Conservation (phyloP, 1,139 yeast species). For the Taphrina confusa region DNA sequence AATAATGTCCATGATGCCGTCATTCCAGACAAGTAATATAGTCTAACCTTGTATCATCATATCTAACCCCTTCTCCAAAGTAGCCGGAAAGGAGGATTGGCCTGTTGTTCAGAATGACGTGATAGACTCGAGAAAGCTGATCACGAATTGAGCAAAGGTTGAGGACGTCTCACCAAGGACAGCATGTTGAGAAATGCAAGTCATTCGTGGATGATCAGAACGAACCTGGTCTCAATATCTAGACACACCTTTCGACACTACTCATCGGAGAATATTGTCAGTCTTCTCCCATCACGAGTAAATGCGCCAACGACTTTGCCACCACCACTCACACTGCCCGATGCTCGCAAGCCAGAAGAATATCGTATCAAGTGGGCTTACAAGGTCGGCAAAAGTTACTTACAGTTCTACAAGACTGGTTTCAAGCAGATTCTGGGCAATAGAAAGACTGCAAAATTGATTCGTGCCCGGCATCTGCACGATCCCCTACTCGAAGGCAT, state of each 20-base stretch:
- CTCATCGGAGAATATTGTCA: background rate
- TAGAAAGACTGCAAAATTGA: constrained; percentile 13
- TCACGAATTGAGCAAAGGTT: no score
- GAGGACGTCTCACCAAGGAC: no score
- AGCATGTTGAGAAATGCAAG: no score
- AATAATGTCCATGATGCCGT: background rate
- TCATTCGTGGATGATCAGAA: no score
- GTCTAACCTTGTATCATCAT: no score
- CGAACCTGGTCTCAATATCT: no score
- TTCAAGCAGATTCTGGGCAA: constrained; percentile 28
- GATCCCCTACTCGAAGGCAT: background rate
- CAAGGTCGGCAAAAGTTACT: constrained; percentile 21
- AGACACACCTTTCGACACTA: background rate
- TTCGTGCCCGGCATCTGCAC: constrained; percentile 1
- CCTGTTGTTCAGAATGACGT: no score
- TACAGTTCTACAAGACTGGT: constrained; percentile 30
- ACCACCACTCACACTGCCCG: constrained; percentile 23
- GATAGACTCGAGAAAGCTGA: no score
- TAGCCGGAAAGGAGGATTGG: no score
- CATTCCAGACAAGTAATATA: background rate
- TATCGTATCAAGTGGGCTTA: constrained; percentile 1
- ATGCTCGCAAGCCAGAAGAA: background rate
- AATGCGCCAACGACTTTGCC: constrained; percentile 32
- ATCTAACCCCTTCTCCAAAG: no score
- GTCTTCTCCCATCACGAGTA: background rate